phyloP scores from a whole-genome alignment of 2,329 filamentous ascomycete species.

The Xylaria sp. region DNA sequence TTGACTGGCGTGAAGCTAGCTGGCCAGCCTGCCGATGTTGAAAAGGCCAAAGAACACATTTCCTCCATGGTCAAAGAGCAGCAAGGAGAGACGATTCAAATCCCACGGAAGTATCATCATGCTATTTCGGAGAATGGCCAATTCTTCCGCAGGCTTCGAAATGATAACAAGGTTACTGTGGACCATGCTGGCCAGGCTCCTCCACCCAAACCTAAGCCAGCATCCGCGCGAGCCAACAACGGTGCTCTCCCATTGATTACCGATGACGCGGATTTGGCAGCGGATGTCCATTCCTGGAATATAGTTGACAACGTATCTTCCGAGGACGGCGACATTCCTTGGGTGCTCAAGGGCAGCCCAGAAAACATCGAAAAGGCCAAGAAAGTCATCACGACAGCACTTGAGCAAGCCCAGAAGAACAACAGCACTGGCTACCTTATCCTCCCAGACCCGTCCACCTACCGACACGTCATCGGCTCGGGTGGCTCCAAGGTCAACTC shows the following conservation, averaged over 20 bases:
- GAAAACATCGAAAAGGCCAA: constrained; percentile 85
- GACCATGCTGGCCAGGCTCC: constrained; percentile 83
- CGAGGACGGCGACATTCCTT: constrained; percentile 78
- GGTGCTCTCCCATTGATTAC: constrained; percentile 85
- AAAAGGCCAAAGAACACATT: constrained; percentile 86
- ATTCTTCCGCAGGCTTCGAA: constrained; percentile 88
- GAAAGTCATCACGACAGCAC: constrained; percentile 70
- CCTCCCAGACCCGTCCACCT: constrained; percentile 84
- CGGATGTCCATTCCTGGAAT: constrained; percentile 80
- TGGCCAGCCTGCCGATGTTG: constrained; percentile 77
- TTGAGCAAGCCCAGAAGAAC: constrained; percentile 71
- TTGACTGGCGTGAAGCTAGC: constrained; percentile 85
- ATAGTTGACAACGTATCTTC: constrained; percentile 65
- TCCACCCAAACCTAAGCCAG: constrained; percentile 67
- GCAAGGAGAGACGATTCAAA: constrained; percentile 82
- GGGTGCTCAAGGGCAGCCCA: constrained; percentile 79
- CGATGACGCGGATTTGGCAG: constrained; percentile 69
- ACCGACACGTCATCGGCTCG: constrained; percentile 87
- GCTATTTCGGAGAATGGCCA: constrained; percentile 83
- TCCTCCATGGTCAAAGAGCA: constrained; percentile 77
- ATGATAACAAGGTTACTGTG: constrained; percentile 84
- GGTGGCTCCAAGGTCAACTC: constrained; percentile 89
- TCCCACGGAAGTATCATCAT: constrained; percentile 84
- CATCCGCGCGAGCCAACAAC: constrained; percentile 58
- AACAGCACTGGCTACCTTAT: constrained; percentile 83